Conservation (phyloP, 2,329 filamentous ascomycete species). For the Ophiostoma sp. region DNA sequence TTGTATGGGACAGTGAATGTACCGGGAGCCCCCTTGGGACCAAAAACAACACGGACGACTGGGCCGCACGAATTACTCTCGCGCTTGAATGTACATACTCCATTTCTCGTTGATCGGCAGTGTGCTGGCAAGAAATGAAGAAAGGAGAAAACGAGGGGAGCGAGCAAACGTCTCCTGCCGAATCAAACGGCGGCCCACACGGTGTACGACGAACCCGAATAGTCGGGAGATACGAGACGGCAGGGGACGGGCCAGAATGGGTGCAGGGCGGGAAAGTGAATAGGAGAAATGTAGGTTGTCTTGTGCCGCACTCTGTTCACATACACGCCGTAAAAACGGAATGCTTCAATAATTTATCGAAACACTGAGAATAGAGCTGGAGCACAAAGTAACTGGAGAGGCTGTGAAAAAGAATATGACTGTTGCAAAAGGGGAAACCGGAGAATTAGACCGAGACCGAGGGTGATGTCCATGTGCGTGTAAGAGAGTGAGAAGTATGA, state of each 20-base stretch:
- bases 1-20: no score
- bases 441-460: neutral
- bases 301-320: no score
- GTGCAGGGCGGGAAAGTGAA: neutral
- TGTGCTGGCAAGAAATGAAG: neutral
- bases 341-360: neutral
- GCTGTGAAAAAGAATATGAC: neutral
- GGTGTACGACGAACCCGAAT: constrained; percentile 8
- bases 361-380: neutral
- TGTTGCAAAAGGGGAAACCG: neutral
- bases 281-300: neutral
- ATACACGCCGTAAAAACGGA: neutral
- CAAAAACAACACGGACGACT: neutral
- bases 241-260: neutral
- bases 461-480: neutral
- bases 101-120: neutral
- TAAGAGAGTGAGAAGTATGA: neutral
- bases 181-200: neutral
- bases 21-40: no score
- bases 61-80: neutral
- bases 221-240: neutral
- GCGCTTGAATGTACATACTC: neutral
- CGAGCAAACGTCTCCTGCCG: neutral
- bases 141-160: neutral
- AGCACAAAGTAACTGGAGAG: neutral